Base-by-base conservation (phyloP, 2,329 filamentous ascomycete species). In the Alternaria hordeiaustralica region DNA sequence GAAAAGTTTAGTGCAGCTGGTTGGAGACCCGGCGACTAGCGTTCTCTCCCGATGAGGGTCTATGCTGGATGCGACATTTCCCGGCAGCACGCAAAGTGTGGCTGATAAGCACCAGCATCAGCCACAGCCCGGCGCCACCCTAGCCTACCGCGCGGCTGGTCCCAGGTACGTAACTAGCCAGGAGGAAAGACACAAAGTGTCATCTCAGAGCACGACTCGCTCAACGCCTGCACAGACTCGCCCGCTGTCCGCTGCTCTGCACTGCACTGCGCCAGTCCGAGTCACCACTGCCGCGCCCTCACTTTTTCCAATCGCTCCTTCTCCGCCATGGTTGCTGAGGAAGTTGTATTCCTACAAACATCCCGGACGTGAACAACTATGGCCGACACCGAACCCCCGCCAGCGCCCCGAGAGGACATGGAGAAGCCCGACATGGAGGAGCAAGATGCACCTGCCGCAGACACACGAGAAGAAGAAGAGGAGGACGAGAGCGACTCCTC, bases 351-450 rank as follows among this genome's bases (percentile, higher is more conserved):
- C 66, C 58, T 63, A 55, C 63, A 41, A 58, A 30, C 33, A 59
- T 54, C 50, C 67, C 64, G 65, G 46, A 56, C 61, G 63, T 65
- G 58, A 63, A 63, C 59, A 65, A 73, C 71, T 65, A 80, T 80
- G 78, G 76, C 78, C 73, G 76, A 77, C 73, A 66, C 68, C 67
- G 70, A 71, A 23, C 30, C 66, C 41, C 62, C 67, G 46, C 71
- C 69, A 51, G 61, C 55, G 36, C 43, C 60, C 45, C 46, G 45
- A 13, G 65, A 61, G 45, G 62, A 51, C 1, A 61, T 41, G 36
- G 68, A 72, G 6, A 62, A 43, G 47, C 18, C 55, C 7, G 41
- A 25, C 12, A 44, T 15, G 12, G 43, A 46, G 12, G 28, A 59
- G 15, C 43, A 49, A 43, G 26, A 57, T 11, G 26, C 55, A 25